phyloP scores from a whole-genome alignment of 2,329 filamentous ascomycete species.

The Curvularia lunata region DNA sequence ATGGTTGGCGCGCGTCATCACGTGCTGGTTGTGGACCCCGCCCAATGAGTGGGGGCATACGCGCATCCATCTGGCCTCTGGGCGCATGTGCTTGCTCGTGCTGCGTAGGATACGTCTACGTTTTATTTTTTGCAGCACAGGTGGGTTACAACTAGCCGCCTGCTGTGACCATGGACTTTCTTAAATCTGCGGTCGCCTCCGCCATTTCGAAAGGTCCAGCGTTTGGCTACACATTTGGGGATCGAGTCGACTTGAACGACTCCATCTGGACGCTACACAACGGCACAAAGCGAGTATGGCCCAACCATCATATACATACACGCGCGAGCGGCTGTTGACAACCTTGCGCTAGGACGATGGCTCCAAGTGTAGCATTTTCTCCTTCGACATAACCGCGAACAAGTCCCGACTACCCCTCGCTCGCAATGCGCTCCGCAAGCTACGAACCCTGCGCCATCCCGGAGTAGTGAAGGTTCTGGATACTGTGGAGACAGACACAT shows the following conservation, averaged over 20 bases:
- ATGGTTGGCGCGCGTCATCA: constrained; percentile 6
- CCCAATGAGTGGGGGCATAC: constrained; percentile 10
- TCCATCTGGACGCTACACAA: constrained; percentile 98
- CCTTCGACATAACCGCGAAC: constrained; percentile 86
- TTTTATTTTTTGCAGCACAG: constrained; percentile 2
- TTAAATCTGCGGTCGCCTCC: constrained; percentile 96
- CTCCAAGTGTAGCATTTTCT: constrained; percentile 94
- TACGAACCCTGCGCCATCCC: constrained; percentile 90
- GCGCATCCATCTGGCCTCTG: constrained; percentile 15
- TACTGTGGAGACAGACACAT: constrained; percentile 93
- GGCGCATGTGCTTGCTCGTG: constrained; percentile 9
- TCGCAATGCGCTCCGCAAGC: constrained; percentile 91
- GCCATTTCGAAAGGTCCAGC: constrained; percentile 94
- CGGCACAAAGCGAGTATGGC: constrained; percentile 80
- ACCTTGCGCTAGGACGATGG: constrained; percentile 76
- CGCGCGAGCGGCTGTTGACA: constrained; percentile 29
- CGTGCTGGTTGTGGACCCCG: constrained; percentile 2
- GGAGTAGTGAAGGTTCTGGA: constrained; percentile 94
- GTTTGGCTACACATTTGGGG: constrained; percentile 91
- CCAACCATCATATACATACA: constrained; percentile 21
- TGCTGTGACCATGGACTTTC: constrained; percentile 79
- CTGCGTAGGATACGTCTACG: not conserved
- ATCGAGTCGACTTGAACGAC: constrained; percentile 87
- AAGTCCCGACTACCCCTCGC: constrained; percentile 83
- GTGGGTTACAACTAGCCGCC: not conserved